Evolutionary conservation across 1,139 yeast genomes (phyloP), one percentile per base, ranked within the genome.

Genomic region (Saccharomyces hybrid): DNA sequence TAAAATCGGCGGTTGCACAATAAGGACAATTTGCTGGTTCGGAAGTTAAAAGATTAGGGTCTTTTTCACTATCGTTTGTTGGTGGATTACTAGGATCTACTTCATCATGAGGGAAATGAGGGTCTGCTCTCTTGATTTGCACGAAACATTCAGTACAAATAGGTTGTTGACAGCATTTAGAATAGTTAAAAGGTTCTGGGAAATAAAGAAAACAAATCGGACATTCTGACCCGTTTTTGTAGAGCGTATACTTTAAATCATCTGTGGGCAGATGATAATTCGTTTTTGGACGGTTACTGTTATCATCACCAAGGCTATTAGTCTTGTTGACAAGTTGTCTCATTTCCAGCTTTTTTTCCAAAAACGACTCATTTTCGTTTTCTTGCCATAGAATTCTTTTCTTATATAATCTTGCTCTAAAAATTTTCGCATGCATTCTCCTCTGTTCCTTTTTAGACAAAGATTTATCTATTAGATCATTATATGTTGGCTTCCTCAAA

Each of bases 131-230:
- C 70, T 88, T 90, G 68, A 93, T 90, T 70, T 91, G 98, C 7
- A 91, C 97, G 78, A 93, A 93, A 70, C 99, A 93, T 71, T 93
- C 99, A 1, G 96, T 81, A 71, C 99, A 93, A 24, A 93, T 90
- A 2, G 96, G 93, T 69, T 93, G 98, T 52, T 82, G 79, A 69
- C 99, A 93, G 70, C 99, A 93, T 50, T 96, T 77, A n/a, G 96
- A 86, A 52, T 79, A 71, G 72, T 93, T 93, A 61, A 91, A 73
- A 64, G 83, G 82, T 50, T 79, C 77, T 0, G 99, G 99, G 67
- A 86, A 88, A 67, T 79, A 88, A 24, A 93, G 77, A 69, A 93
- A 93, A 68, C 99, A 93, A 61, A 93, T 93, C 9, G 99, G 98
- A 69, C 99, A 93, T 66, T 93, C 99, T 31, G 78, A 72, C 1